A percentile compares a stretch with the other conserved stretches of the same genome.
These are phyloP conservation scores for Tephrocybe sp. DNA, from an alignment of 768 basidiomycete genomes.

Conservation along the genomic window DNA sequence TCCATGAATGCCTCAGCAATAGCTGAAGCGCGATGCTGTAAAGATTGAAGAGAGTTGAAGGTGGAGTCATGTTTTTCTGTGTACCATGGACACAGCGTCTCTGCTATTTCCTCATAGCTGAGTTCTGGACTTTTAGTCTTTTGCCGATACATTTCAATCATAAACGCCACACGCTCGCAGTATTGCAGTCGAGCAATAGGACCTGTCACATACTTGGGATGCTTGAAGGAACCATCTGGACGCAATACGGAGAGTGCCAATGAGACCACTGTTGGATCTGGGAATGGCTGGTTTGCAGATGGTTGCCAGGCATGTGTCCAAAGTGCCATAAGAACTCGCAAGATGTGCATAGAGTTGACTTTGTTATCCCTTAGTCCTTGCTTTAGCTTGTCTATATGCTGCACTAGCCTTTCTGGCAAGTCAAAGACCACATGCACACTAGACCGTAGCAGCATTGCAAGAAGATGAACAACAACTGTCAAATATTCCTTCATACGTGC, in stretches of 20 bases:
- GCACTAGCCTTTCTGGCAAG: too few relatives aligned
- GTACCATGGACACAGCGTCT: not conserved
- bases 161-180: conserved; percentile 3
- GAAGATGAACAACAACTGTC: not conserved
- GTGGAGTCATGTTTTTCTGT: conserved; percentile 16
- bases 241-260: conserved; percentile 5
- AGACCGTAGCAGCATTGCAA: conserved; percentile 13
- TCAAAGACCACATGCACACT: too few relatives aligned
- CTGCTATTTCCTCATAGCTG: not conserved
- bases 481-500: conserved; percentile 17
- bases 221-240: not conserved
- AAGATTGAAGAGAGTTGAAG: conserved; percentile 16
- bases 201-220: conserved; percentile 10
- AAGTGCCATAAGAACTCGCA: too few relatives aligned
- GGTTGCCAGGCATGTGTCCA: too few relatives aligned
- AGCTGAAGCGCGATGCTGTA: conserved; percentile 20
- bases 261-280: conserved; percentile 19
- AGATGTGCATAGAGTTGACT: too few relatives aligned
- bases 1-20: conserved; percentile 10
- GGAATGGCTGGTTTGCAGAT: not conserved
- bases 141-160: conserved; percentile 7
- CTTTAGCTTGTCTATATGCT: too few relatives aligned
- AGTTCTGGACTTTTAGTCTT: not conserved
- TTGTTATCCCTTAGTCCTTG: too few relatives aligned
- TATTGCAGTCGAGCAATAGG: conserved; percentile 6